phyloP scores from a whole-genome alignment of 129 eudicot species.

The Kitagawia praeruptora region DNA sequence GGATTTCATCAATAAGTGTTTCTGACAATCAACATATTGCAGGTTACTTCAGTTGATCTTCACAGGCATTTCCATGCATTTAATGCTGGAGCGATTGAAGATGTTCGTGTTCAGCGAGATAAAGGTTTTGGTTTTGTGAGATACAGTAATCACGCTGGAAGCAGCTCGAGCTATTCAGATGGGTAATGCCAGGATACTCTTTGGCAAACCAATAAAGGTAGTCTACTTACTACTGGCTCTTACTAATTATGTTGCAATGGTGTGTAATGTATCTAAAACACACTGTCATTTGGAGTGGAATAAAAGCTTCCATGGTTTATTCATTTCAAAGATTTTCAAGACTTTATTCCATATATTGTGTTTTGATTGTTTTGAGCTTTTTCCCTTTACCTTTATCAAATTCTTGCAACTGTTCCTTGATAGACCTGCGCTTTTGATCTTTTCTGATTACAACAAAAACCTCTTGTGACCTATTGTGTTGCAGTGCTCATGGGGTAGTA shows the following conservation, averaged over 20 bases:
- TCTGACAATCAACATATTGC: slow-evolving; percentile 12
- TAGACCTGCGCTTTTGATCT: background rate
- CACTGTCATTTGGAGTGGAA: background rate
- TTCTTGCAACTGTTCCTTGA: background rate
- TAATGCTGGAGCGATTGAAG: slow-evolving; percentile 82
- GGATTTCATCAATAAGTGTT: background rate
- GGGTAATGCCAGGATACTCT: slow-evolving; percentile 57
- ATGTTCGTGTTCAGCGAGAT: slow-evolving; percentile 73
- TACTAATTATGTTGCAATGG: background rate
- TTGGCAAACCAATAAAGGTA: slow-evolving; percentile 73
- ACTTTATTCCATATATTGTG: background rate
- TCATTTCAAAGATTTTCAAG: background rate
- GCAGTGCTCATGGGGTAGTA: slow-evolving; percentile 59
- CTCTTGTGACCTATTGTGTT: slow-evolving; percentile 1
- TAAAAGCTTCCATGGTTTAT: background rate
- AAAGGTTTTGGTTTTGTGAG: slow-evolving; percentile 80
- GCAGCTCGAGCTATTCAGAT: slow-evolving; percentile 76
- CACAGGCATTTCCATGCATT: slow-evolving; percentile 75
- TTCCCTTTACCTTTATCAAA: background rate
- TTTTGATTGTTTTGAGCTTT: background rate
- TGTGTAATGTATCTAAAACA: background rate
- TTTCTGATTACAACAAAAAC: background rate
- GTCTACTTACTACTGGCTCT: background rate
- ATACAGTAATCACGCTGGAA: slow-evolving; percentile 62
- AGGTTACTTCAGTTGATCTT: slow-evolving; percentile 80